phyloP scores from a whole-genome alignment of 495 filamentous ascomycete species.

The Daldinia bambusicola region DNA sequence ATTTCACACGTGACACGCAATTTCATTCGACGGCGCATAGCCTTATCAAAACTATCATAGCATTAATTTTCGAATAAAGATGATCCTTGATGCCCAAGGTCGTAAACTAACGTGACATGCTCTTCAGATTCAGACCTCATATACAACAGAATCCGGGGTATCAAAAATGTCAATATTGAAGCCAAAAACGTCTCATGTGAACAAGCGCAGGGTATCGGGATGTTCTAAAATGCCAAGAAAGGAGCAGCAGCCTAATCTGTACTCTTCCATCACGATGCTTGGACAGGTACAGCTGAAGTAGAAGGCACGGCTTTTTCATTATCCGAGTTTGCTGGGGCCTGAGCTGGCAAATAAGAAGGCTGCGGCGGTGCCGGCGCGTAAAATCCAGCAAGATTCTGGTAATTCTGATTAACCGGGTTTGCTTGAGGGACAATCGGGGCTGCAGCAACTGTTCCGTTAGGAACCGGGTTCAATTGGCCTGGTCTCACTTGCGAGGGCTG shows the following conservation, averaged over 20 bases:
- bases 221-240: constrained; percentile 23
- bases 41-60: constrained; percentile 7
- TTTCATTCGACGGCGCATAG: constrained; percentile 5
- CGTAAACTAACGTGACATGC: constrained; percentile 25
- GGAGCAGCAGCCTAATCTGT: constrained; percentile 13
- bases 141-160: constrained; percentile 27
- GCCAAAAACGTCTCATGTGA: constrained; percentile 8
- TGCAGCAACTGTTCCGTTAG: constrained; percentile 3
- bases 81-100: constrained; percentile 32
- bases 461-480: constrained; percentile 6
- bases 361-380: constrained; percentile 30
- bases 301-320: constrained; percentile 26
- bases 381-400: constrained; percentile 41
- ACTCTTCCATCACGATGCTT: constrained; percentile 15
- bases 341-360: neutral
- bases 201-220: constrained; percentile 9
- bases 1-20: constrained; percentile 20
- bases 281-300: constrained; percentile 24
- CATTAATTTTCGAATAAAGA: constrained; percentile 9
- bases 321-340: constrained; percentile 3
- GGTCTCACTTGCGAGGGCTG: neutral
- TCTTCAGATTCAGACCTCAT: constrained; percentile 3
- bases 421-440: constrained; percentile 2
- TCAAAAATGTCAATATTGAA: constrained; percentile 32
- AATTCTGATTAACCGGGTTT: constrained; percentile 20